Percentiles rank a stretch among this genome's conserved stretches.
Evolutionary conservation across 805 yeast species (phyloP).

Genomic region (Candida maris): DNA sequence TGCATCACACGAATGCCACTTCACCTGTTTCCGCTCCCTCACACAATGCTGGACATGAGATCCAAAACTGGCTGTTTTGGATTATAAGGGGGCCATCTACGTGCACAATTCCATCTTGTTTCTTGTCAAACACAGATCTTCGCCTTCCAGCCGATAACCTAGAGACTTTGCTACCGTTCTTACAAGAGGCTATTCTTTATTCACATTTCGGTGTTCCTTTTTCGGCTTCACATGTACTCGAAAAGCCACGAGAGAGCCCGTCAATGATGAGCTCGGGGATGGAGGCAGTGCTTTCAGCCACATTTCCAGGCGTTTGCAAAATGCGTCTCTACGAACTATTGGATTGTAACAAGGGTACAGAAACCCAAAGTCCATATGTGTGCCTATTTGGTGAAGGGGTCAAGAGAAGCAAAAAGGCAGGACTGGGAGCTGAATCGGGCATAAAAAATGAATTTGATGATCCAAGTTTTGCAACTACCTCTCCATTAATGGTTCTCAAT

Average conservation of each 20-base stretch:
- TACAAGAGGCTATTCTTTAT: slow-evolving; percentile 28
- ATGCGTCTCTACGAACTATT: slow-evolving; percentile 24
- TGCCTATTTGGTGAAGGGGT: slow-evolving; percentile 20
- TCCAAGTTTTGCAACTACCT: slow-evolving; percentile 34
- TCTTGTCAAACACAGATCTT: slow-evolving; percentile 37
- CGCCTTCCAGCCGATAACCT: slow-evolving; percentile 20
- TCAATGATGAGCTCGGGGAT: slow-evolving; percentile 16
- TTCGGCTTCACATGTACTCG: slow-evolving; percentile 5
- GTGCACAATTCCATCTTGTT: slow-evolving; percentile 54
- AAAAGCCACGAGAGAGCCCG: slow-evolving; percentile 21
- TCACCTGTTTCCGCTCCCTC: slow-evolving; percentile 12
- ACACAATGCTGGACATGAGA: slow-evolving; percentile 23
- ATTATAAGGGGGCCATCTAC: slow-evolving; percentile 61
- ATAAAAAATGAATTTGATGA: slow-evolving; percentile 32
- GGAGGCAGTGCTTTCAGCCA: slow-evolving; percentile 18
- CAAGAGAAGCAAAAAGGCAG: slow-evolving; percentile 2
- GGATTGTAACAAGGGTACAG: slow-evolving; percentile 13
- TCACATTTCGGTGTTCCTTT: slow-evolving; percentile 18
- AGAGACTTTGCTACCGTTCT: slow-evolving; percentile 26
- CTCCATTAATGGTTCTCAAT: slow-evolving; percentile 26
- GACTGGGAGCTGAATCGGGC: slow-evolving; percentile 1
- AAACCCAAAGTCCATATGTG: slow-evolving; percentile 20
- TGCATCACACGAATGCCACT: slow-evolving; percentile 6
- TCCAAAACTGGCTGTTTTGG: slow-evolving; percentile 65
- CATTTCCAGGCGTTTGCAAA: slow-evolving; percentile 27